A percentile compares a stretch with the other conserved stretches of the same genome.
Conservation (phyloP, 768 basidiomycete genomes). For the Boletus sensibilis region DNA sequence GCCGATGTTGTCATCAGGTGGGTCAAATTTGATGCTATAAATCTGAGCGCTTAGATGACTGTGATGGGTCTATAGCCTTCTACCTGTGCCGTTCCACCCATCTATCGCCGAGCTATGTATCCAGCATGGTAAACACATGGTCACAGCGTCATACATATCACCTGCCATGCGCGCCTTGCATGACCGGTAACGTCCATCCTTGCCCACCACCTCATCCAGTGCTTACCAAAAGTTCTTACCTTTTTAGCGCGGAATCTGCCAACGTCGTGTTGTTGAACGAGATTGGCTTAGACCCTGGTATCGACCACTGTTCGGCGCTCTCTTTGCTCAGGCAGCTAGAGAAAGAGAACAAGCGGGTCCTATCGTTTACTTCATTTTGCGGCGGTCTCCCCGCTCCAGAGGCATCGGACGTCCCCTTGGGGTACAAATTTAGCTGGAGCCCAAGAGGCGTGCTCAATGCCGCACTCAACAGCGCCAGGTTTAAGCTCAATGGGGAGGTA, state of each 20-base stretch:
- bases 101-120: conserved; percentile 74
- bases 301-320: conserved; percentile 87
- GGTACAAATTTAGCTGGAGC: conserved; percentile 96
- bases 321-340: conserved; percentile 57
- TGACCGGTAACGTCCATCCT: conserved; percentile 45
- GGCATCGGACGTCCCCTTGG: conserved; percentile 57
- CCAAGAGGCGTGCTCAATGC: conserved; percentile 85
- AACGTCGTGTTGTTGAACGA: conserved; percentile 82
- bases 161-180: conserved; percentile 70
- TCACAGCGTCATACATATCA: conserved; percentile 91
- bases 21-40: conserved; percentile 13
- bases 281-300: conserved; percentile 86
- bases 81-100: conserved; percentile 76
- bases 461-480: conserved; percentile 69
- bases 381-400: conserved; percentile 86
- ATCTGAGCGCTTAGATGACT: not conserved
- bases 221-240: not conserved
- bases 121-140: conserved; percentile 63
- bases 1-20: conserved; percentile 87
- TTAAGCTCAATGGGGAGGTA: conserved; percentile 57
- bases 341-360: conserved; percentile 51
- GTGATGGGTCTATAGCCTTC: conserved; percentile 48
- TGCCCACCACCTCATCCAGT: not conserved
- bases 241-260: conserved; percentile 54
- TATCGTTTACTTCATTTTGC: conserved; percentile 87